Evolutionary conservation across 129 eudicot species (phyloP).

Genomic region (Flaveria linearis): DNA sequence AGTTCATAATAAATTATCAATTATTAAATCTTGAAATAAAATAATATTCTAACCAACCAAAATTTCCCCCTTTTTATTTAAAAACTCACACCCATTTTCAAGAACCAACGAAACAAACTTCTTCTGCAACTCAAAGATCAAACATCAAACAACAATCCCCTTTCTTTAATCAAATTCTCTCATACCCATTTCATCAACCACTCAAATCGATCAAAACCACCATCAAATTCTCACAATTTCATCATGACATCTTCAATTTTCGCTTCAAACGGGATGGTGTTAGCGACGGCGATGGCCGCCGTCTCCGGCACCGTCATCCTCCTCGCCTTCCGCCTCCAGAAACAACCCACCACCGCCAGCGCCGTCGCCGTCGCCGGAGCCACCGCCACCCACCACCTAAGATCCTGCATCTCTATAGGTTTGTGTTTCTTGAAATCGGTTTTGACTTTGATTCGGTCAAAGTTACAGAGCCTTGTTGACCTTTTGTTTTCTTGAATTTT

Average conservation of each 20-base stretch:
- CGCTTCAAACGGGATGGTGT: conserved; percentile 23
- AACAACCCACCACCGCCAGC: conserved; percentile 29
- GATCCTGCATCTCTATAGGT: conserved; percentile 75
- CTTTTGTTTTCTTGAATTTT: not conserved
- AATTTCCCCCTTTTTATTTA: conserved; percentile 35
- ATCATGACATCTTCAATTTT: conserved; percentile 48
- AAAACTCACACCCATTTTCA: conserved; percentile 22
- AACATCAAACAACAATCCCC: not conserved
- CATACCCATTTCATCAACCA: conserved; percentile 24
- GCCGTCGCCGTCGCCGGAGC: conserved; percentile 7
- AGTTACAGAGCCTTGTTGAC: not conserved
- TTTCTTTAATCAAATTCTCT: conserved; percentile 7
- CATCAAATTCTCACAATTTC: not conserved
- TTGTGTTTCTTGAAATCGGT: conserved; percentile 22
- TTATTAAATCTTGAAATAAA: too few species aligned
- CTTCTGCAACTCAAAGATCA: conserved; percentile 15
- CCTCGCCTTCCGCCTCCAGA: conserved; percentile 60
- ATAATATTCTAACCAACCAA: conserved; percentile 23
- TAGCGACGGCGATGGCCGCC: conserved; percentile 77
- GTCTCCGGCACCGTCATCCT: conserved; percentile 74
- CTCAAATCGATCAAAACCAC: not conserved
- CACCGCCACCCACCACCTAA: conserved; percentile 36
- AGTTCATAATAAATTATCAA: too few species aligned
- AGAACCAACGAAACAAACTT: conserved; percentile 35
- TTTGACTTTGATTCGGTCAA: conserved; percentile 25